Evolutionary conservation across 441 rosid species (phyloP).

Genomic region (Bruguiera hainesii): DNA sequence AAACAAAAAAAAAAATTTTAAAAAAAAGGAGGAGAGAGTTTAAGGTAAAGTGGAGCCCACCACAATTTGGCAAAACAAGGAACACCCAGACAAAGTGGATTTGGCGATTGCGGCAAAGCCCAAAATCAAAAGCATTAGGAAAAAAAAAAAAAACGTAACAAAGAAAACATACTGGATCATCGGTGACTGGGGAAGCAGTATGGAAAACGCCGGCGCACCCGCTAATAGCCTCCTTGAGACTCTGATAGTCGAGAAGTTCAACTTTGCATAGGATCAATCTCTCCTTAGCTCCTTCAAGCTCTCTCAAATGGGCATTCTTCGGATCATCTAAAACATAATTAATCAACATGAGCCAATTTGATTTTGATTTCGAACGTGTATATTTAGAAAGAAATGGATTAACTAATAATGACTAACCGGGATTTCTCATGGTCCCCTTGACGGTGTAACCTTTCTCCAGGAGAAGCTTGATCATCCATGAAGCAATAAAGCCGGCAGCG

Average conservation of each 20-base stretch:
- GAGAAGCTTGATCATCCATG: conserved; percentile 83
- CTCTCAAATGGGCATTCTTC: conserved; percentile 74
- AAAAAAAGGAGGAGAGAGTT: too few relatives aligned
- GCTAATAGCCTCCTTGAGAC: conserved; percentile 54
- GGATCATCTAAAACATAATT: conserved; percentile 50
- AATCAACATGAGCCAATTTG: not conserved
- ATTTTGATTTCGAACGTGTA: not conserved
- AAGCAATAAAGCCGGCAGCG: conserved; percentile 90
- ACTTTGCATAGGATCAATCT: conserved; percentile 63
- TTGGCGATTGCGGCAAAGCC: too few relatives aligned
- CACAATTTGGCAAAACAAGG: too few relatives aligned
- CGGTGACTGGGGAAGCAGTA: conserved; percentile 83
- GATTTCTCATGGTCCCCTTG: conserved; percentile 76
- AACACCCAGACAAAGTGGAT: too few relatives aligned
- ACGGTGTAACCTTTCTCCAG: conserved; percentile 72
- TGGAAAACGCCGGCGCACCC: conserved; percentile 92
- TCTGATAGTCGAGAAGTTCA: conserved; percentile 74
- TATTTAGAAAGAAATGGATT: too few relatives aligned
- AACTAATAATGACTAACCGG: conserved; percentile 34
- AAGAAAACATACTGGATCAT: conserved; percentile 58
- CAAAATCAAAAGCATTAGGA: too few relatives aligned
- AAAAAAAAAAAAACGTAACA: not conserved
- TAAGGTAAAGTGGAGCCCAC: too few relatives aligned
- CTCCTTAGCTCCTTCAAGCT: conserved; percentile 84
- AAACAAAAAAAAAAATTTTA: too few relatives aligned